Conservation (phyloP, 106 monocot species). For the Dioscorea dumetorum region DNA sequence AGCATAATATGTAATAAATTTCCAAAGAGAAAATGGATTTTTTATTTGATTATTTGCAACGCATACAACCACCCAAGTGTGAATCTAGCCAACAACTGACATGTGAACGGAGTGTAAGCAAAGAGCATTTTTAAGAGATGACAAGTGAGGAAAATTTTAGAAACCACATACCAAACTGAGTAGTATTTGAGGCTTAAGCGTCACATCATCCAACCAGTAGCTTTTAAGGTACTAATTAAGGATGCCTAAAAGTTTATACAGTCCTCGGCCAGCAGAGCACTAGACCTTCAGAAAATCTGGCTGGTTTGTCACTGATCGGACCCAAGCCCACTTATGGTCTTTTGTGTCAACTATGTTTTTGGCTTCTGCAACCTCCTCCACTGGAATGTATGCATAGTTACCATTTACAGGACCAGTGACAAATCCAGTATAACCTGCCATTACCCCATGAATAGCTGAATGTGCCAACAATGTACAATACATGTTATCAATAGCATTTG, state of each 20-base stretch:
- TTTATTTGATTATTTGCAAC: too few relatives aligned
- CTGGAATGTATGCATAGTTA: slow-evolving; percentile 72
- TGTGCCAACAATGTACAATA: slow-evolving; percentile 86
- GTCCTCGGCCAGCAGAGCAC: neutral
- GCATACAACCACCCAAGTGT: too few relatives aligned
- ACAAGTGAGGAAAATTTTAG: neutral
- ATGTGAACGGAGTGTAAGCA: too few relatives aligned
- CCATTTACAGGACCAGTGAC: slow-evolving; percentile 77
- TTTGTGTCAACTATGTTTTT: slow-evolving; percentile 49
- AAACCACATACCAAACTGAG: neutral
- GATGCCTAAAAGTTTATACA: neutral
- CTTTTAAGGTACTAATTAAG: neutral
- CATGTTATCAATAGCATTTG: slow-evolving; percentile 72
- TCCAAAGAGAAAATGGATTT: too few relatives aligned
- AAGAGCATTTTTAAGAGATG: neutral
- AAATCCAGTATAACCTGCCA: slow-evolving; percentile 90
- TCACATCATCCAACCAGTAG: neutral
- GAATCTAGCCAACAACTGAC: too few relatives aligned
- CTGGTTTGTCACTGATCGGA: slow-evolving; percentile 77
- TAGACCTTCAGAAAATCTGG: slow-evolving; percentile 50
- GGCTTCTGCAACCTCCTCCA: slow-evolving; percentile 63
- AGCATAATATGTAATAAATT: too few relatives aligned
- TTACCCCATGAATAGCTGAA: slow-evolving; percentile 78
- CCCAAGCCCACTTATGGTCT: slow-evolving; percentile 96
- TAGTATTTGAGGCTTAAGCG: neutral